Evolutionary conservation across 192 early-diverging fungal species (phyloP), one percentile per base, ranked within the genome.

Genomic region (Rhizophagus clarus): DNA sequence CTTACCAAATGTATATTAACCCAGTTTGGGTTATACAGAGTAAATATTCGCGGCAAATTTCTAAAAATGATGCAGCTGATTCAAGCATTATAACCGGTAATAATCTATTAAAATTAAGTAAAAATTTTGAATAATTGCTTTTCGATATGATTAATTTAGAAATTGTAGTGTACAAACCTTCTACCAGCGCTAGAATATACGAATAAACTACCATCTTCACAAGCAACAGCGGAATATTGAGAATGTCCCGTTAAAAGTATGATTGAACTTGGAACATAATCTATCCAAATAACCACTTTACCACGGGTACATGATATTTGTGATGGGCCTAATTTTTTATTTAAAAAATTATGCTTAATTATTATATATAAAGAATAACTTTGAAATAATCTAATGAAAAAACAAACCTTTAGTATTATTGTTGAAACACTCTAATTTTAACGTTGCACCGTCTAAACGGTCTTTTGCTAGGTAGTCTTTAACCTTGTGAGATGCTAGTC

Each of bases 161-260:
- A 24, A 49, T 34, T n/a, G n/a, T n/a, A 56, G 51, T 29, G 47
- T 37, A 11, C 77, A 80, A 83, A 93, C 90, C 92, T 86, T 83
- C 91, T 82, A n/a, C 95, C 94, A 17, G 90, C 88, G 5, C 84
- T 82, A 29, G 91, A 90, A 82, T 90, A 95, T 3, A 93, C 74
- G 74, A 90, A 85, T 20, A 96, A 26, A 3, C 87, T 86, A 32
- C 87, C 90, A 80, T 96, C 93, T 60, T 90, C 88, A 68, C 90
- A 94, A 11, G 89, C 82, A 10, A 89, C 88, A 3, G 90, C 91
- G 77, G 85, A 84, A 77, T 92, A 95, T 2, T 79, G 72, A 9
- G 81, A 70, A 61, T 91, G 89, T 29, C 91, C 92, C 0, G 88
- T 86, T 68, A 95, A 83, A 11, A 88, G 83, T n/a, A 95, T 68